Conservation (phyloP, 1,284 basidiomycete species). For the Trichosporon ovoides region DNA sequence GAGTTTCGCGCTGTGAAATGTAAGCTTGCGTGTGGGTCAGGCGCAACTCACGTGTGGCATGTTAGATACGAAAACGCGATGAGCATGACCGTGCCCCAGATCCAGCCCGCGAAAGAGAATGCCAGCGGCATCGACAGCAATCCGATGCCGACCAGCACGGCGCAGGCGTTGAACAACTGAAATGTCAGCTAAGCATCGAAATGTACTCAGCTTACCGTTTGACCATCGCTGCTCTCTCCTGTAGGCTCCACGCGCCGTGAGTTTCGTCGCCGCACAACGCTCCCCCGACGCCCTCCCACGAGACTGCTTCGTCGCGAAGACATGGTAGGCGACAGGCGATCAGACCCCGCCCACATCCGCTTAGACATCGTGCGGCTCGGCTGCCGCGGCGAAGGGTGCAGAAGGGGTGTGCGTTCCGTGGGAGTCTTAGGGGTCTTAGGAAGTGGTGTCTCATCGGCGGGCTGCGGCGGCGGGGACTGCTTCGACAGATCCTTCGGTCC, state of each 20-base stretch:
- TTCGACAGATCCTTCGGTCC: not conserved
- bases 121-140: slow-evolving; percentile 87
- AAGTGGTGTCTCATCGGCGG: not conserved
- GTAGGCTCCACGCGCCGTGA: slow-evolving; percentile 4
- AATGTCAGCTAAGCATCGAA: slow-evolving; percentile 12
- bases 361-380: not conserved
- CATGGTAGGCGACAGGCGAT: slow-evolving; percentile 4
- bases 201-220: slow-evolving; percentile 59
- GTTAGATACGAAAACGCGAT: slow-evolving; percentile 72
- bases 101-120: slow-evolving; percentile 82
- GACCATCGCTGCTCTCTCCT: slow-evolving; percentile 69
- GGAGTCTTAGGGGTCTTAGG: too few species aligned
- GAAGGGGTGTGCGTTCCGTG: slow-evolving; percentile 11
- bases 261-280: not conserved
- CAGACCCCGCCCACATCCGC: slow-evolving; percentile 1
- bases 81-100: slow-evolving; percentile 66
- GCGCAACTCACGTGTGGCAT: slow-evolving; percentile 77
- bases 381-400: not conserved
- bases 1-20: slow-evolving; percentile 69
- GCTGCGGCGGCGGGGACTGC: not conserved
- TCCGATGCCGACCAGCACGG: slow-evolving; percentile 80
- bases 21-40: too few species aligned
- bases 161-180: slow-evolving; percentile 81
- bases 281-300: not conserved
- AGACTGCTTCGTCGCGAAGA: not conserved